phyloP scores from a whole-genome alignment of 148 eudicot genomes.

The Vaccinium vitisidaea region DNA sequence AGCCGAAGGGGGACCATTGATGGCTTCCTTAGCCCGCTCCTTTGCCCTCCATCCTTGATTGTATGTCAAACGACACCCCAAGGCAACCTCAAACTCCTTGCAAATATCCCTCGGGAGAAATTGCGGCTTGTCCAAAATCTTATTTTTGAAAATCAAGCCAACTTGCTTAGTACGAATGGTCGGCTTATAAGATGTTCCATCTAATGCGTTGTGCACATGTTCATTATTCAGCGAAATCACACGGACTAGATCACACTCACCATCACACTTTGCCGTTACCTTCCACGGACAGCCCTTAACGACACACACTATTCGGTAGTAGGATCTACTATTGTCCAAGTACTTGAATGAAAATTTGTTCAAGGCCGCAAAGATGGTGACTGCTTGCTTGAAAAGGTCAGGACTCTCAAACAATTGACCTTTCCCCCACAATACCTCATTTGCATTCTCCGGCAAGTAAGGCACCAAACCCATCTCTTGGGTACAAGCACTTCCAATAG shows the following conservation, averaged over 20 bases:
- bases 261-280: neutral
- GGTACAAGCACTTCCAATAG: too few relatives aligned
- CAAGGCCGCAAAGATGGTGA: too few relatives aligned
- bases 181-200: neutral
- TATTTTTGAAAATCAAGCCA: neutral
- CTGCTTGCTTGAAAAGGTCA: too few relatives aligned
- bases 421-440: too few relatives aligned
- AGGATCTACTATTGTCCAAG: too few relatives aligned
- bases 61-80: neutral
- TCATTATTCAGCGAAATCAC: neutral
- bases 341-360: too few relatives aligned
- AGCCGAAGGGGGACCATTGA: neutral
- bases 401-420: too few relatives aligned
- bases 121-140: neutral
- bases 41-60: neutral
- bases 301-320: too few relatives aligned
- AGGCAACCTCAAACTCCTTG: neutral
- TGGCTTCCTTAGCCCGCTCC: neutral
- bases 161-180: neutral
- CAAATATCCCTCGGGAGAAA: neutral
- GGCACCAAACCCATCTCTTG: too few relatives aligned
- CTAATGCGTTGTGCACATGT: neutral
- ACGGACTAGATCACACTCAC: neutral
- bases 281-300: neutral
- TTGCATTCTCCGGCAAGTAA: too few relatives aligned